A percentile compares a stretch with the other conserved stretches of the same genome.
phyloP scores from a whole-genome alignment of 129 eudicot species.

The sunflower (Helianthus annuus) region DNA sequence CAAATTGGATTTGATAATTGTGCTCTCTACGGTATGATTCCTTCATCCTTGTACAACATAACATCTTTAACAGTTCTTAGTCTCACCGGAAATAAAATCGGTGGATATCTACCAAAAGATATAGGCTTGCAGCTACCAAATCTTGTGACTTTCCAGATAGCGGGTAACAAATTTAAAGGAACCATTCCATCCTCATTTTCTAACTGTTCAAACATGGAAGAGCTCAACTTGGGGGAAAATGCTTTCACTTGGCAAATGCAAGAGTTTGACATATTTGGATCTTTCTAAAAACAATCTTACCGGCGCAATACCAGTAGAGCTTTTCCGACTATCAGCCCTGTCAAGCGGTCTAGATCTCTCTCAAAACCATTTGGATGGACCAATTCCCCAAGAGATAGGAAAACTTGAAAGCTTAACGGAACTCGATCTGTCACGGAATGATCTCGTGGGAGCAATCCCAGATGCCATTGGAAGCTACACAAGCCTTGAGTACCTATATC shows the following conservation, averaged over 20 bases:
- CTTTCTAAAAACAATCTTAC: constrained; percentile 28
- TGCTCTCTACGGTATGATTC: constrained; percentile 40
- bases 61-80: constrained; percentile 23
- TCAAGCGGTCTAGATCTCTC: constrained; percentile 14
- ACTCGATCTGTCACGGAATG: constrained; percentile 27
- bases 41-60: constrained; percentile 36
- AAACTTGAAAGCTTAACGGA: constrained; percentile 21
- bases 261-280: constrained; percentile 3
- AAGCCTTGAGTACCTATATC: constrained; percentile 22
- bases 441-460: constrained; percentile 31
- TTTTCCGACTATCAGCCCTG: constrained; percentile 26
- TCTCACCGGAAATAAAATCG: constrained; percentile 30
- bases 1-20: background rate
- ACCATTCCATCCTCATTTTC: constrained; percentile 39
- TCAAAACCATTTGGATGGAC: constrained; percentile 34
- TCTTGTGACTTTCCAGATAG: background rate
- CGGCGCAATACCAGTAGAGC: constrained; percentile 29
- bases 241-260: constrained; percentile 39
- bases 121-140: constrained; percentile 29
- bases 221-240: constrained; percentile 15
- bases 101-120: constrained; percentile 28
- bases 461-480: constrained; percentile 28
- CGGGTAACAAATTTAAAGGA: constrained; percentile 32
- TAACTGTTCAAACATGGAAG: constrained; percentile 30
- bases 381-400: constrained; percentile 33